phyloP scores from a whole-genome alignment of 169 alveolate genomes.

The Cryptosporidium sp. region DNA sequence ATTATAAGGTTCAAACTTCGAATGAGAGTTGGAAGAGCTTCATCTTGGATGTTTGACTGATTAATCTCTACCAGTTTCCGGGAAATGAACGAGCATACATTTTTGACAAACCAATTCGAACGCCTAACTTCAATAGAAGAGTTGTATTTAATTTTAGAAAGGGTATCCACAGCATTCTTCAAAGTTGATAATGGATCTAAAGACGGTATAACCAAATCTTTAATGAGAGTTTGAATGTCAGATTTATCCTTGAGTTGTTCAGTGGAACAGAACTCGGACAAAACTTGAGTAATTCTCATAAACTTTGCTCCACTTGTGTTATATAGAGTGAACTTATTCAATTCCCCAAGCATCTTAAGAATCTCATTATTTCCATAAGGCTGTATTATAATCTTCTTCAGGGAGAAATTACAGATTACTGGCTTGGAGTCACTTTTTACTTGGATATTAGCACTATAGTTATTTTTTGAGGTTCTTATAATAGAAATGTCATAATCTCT shows the following conservation, averaged over 20 bases:
- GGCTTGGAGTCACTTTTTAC: background rate
- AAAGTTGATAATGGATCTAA: conserved; percentile 48
- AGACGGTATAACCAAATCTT: conserved; percentile 29
- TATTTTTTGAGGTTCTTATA: background rate
- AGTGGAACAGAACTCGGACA: background rate
- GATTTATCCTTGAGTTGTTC: background rate
- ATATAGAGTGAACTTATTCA: background rate
- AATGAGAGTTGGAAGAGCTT: conserved; percentile 9
- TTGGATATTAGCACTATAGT: background rate
- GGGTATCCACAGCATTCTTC: background rate
- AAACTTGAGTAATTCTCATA: background rate
- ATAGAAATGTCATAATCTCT: conserved; percentile 19
- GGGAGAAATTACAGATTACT: conserved; percentile 34
- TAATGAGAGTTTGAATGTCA: conserved; percentile 23
- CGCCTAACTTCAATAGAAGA: conserved; percentile 52
- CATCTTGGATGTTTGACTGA: background rate
- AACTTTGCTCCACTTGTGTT: conserved; percentile 19
- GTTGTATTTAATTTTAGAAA: conserved; percentile 30
- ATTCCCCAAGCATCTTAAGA: background rate
- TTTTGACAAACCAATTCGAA: conserved; percentile 36
- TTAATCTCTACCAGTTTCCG: background rate
- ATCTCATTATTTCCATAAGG: background rate
- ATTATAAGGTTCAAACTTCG: conserved; percentile 15
- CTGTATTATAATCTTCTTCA: conserved; percentile 1
- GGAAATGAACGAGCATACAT: conserved; percentile 11